phyloP scores from a whole-genome alignment of 306 rosid species.

The Quercus bicolor region DNA sequence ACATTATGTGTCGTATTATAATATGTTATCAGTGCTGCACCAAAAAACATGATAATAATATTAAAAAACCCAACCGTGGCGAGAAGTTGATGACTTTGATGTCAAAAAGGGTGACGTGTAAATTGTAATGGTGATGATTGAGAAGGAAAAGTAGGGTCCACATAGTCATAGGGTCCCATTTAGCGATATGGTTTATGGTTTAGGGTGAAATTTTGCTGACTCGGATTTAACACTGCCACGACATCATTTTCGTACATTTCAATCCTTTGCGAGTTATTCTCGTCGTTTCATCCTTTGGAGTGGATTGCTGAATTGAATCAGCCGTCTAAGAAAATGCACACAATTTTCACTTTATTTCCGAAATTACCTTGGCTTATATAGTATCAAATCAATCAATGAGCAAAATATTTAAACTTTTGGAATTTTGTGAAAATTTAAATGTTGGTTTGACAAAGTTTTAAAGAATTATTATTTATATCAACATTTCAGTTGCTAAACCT shows the following conservation, averaged over 20 bases:
- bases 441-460: too few species aligned
- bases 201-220: neutral
- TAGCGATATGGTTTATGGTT: neutral
- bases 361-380: neutral
- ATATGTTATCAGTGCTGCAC: too few species aligned
- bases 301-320: neutral
- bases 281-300: neutral
- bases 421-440: too few species aligned
- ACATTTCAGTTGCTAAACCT: too few species aligned
- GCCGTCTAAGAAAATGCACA: neutral
- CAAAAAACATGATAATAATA: too few species aligned
- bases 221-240: slow-evolving; percentile 3
- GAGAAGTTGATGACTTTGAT: slow-evolving; percentile 17
- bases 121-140: neutral
- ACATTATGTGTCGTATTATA: too few species aligned
- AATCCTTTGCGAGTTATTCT: neutral
- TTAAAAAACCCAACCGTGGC: neutral
- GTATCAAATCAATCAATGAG: too few species aligned
- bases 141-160: neutral
- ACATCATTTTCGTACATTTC: neutral
- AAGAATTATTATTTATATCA: too few species aligned
- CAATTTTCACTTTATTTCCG: neutral
- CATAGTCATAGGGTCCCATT: neutral
- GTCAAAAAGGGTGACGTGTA: slow-evolving; percentile 9
- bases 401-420: too few species aligned